Evolutionary conservation across 192 early-diverging fungal species (phyloP), one percentile per base, ranked within the genome.

Genomic region (Backusella australiensis): DNA sequence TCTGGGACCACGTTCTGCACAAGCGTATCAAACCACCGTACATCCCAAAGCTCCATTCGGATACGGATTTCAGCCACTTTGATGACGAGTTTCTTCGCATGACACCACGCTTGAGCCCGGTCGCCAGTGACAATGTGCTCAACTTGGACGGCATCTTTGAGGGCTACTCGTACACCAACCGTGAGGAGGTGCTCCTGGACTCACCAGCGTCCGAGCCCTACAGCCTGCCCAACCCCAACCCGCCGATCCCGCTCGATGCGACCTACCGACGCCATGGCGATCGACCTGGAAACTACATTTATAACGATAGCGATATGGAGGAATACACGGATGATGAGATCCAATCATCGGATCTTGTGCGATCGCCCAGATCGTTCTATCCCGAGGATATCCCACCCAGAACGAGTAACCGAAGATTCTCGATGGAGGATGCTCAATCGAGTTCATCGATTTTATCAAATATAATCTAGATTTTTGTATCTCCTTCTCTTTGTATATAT

Each of bases 1-100:
- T 91, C 69, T 96, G 94, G 94, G 86, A 91, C 23, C 81, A 86
- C 19, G 87, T 94, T 34, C 76, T 89, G 34, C 74, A 91, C 21
- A 84, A 89, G 29, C 80, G 85, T 36, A 79, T 91, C 35, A 69
- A 81, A 9, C 88, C 93, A 14, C 92, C 95, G 0, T 96, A 88
- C 72, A 82, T 87, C 15, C 95, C 95, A 32, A n/a, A 36, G 6
- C 78, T 94, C 8, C 65, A 73, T 15, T 83, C 82, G 23, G 85
- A 84, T 70, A 78, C 79, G 11, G 89, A 89, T 63, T 72, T 90
- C 23, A 82, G 81, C 52, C 84, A 90, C 34, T 89, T 90, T 79
- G 89, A 90, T 65, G 77, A 84, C 21, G 75, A 80, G 7, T 90
- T 90, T 70, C 59, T 85, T 38, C 79, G 56, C 14, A 80, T 90